Conservation (phyloP, 192 early-diverging fungal species). For the Ambispora gerdemannii region DNA sequence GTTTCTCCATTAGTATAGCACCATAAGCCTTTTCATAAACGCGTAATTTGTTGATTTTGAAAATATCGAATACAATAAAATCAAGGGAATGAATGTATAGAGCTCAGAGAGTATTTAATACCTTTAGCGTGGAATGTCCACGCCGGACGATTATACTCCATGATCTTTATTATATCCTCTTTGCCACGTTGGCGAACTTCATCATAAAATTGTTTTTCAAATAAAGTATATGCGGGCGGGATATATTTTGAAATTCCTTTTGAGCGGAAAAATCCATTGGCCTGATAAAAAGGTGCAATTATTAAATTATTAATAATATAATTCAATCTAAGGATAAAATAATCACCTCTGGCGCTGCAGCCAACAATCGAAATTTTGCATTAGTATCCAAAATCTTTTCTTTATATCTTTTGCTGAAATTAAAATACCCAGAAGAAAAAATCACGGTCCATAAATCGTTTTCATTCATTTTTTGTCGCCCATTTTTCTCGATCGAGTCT, state of each 20-base stretch:
- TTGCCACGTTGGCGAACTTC: constrained; percentile 43
- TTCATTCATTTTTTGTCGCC: constrained; percentile 23
- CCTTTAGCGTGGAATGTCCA: constrained; percentile 99
- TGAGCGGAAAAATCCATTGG: constrained; percentile 90
- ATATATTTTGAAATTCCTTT: constrained; percentile 82
- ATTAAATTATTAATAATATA: background rate
- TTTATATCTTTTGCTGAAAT: constrained; percentile 74
- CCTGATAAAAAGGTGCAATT: constrained; percentile 41
- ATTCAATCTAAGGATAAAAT: background rate
- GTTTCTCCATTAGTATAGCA: constrained; percentile 53
- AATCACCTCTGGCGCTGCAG: constrained; percentile 79
- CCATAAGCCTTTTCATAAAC: constrained; percentile 70
- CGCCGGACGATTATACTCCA: constrained; percentile 71
- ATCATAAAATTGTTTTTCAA: constrained; percentile 70
- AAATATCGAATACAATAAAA: background rate
- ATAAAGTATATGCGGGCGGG: constrained; percentile 86
- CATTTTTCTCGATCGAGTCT: constrained; percentile 42
- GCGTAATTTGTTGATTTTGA: background rate
- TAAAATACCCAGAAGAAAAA: constrained; percentile 92
- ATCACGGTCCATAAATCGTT: constrained; percentile 54
- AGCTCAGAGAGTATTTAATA: constrained; percentile 34
- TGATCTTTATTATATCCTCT: constrained; percentile 57
- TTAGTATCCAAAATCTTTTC: constrained; percentile 54
- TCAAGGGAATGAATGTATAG: background rate
- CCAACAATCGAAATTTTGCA: constrained; percentile 68